phyloP scores from a whole-genome alignment of 768 basidiomycete genomes.

The Chiua virens region DNA sequence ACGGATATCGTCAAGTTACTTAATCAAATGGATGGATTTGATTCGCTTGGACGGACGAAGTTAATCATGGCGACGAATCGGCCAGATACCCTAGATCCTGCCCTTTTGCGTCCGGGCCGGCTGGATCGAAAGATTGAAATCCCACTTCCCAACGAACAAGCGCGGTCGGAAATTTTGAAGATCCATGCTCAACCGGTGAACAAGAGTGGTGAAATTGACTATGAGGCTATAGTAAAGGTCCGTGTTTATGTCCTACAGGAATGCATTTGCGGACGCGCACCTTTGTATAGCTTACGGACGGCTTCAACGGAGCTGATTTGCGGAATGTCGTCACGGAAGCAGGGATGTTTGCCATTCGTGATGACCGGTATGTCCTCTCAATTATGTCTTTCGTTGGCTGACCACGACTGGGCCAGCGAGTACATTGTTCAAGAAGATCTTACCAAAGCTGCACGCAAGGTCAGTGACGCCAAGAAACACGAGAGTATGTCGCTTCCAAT shows the following conservation, averaged over 20 bases:
- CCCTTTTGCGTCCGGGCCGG: slow-evolving; percentile 92
- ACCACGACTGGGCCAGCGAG: slow-evolving; percentile 49
- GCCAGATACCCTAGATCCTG: slow-evolving; percentile 97
- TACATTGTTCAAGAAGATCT: slow-evolving; percentile 94
- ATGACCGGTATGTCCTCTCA: slow-evolving; percentile 67
- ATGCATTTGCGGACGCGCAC: background rate
- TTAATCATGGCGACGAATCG: slow-evolving; percentile 99
- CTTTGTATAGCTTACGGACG: slow-evolving; percentile 68
- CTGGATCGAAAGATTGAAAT: slow-evolving; percentile 98
- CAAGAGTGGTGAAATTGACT: slow-evolving; percentile 95
- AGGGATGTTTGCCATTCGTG: slow-evolving; percentile 98
- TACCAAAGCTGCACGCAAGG: slow-evolving; percentile 93
- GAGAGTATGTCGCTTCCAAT: slow-evolving; percentile 64
- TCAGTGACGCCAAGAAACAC: slow-evolving; percentile 96
- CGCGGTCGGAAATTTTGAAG: slow-evolving; percentile 93
- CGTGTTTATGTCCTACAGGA: slow-evolving; percentile 3
- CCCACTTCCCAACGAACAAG: slow-evolving; percentile 96
- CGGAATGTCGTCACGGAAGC: slow-evolving; percentile 94
- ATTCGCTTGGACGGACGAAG: slow-evolving; percentile 92
- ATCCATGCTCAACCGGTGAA: slow-evolving; percentile 94
- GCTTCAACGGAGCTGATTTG: slow-evolving; percentile 95
- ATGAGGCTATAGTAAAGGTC: slow-evolving; percentile 96
- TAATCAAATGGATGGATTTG: slow-evolving; percentile 99
- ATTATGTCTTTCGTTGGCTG: background rate
- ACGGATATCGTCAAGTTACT: slow-evolving; percentile 58